A percentile compares a stretch with the other conserved stretches of the same genome.
Conservation (phyloP, 2,329 filamentous ascomycete species). For the Cercospora sp. region DNA sequence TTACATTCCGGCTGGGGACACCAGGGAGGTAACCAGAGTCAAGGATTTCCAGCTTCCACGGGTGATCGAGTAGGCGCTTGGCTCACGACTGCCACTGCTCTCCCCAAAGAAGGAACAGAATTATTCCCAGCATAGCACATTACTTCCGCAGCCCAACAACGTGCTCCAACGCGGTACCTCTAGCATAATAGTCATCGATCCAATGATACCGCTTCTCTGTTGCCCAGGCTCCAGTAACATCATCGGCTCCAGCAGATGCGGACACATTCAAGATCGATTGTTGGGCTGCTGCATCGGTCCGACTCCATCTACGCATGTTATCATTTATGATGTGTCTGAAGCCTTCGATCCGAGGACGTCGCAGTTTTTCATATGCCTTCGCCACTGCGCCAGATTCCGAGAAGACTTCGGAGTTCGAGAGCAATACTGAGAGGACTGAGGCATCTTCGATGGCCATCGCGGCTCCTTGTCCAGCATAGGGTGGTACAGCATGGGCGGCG, state of each 20-base stretch:
- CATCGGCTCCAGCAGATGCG: background rate
- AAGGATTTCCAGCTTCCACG: background rate
- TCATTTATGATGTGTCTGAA: slow-evolving; percentile 12
- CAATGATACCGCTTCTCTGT: slow-evolving; percentile 10
- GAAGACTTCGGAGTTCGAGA: background rate
- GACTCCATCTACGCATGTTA: slow-evolving; percentile 8
- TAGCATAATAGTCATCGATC: slow-evolving; percentile 17
- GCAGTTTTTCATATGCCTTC: slow-evolving; percentile 10
- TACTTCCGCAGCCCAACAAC: background rate
- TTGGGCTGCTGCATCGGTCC: background rate
- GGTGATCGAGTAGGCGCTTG: background rate
- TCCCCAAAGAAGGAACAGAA: no score
- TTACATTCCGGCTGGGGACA: background rate
- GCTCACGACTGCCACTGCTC: no score
- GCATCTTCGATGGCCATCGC: slow-evolving; percentile 19
- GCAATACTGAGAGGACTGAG: slow-evolving; percentile 6
- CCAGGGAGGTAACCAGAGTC: background rate
- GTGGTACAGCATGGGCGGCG: slow-evolving; percentile 17
- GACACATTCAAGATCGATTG: background rate
- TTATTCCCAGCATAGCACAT: no score
- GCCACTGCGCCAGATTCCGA: background rate
- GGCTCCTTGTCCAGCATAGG: slow-evolving; percentile 18
- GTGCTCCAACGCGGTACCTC: background rate
- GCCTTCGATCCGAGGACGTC: slow-evolving; percentile 12
- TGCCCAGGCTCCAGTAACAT: background rate